Evolutionary conservation across 1,139 yeast genomes (phyloP).

Genomic region (Pichia cactophila): DNA sequence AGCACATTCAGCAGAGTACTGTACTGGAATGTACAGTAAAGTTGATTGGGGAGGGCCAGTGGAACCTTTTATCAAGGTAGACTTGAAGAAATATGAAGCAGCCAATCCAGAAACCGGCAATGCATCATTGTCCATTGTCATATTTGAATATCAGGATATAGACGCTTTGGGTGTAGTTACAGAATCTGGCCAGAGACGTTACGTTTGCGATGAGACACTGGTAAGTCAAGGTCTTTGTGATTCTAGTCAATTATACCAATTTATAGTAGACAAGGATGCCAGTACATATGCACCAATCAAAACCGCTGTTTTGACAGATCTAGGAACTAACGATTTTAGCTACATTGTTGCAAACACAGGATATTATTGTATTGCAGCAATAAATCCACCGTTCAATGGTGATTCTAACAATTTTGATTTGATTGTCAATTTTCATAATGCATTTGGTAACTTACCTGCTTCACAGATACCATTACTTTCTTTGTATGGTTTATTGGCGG

Average conservation of each 20-base stretch:
- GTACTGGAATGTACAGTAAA: constrained; percentile 86
- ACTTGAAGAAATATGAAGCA: constrained; percentile 27
- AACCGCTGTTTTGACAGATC: constrained; percentile 46
- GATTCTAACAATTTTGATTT: constrained; percentile 44
- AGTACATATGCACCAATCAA: constrained; percentile 41
- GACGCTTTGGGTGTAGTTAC: constrained; percentile 52
- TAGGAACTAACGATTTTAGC: constrained; percentile 53
- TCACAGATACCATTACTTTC: constrained; percentile 88
- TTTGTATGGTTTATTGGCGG: constrained; percentile 77
- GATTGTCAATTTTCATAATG: constrained; percentile 72
- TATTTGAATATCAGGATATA: constrained; percentile 80
- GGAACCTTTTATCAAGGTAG: constrained; percentile 49
- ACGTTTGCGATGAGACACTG: constrained; percentile 73
- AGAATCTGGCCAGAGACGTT: constrained; percentile 35
- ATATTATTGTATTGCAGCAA: constrained; percentile 83
- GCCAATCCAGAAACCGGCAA: constrained; percentile 29
- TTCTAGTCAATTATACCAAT: constrained; percentile 48
- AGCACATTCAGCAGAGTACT: constrained; percentile 50
- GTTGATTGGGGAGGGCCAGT: constrained; percentile 79
- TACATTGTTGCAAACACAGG: constrained; percentile 73
- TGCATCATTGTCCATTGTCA: constrained; percentile 52
- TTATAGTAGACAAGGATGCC: constrained; percentile 41
- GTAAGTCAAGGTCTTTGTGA: constrained; percentile 51
- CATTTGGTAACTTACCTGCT: constrained; percentile 85
- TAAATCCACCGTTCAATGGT: constrained; percentile 29